Base-by-base conservation (phyloP, 352 stramenopile genomes). In the Phytopythium kandeliae region DNA sequence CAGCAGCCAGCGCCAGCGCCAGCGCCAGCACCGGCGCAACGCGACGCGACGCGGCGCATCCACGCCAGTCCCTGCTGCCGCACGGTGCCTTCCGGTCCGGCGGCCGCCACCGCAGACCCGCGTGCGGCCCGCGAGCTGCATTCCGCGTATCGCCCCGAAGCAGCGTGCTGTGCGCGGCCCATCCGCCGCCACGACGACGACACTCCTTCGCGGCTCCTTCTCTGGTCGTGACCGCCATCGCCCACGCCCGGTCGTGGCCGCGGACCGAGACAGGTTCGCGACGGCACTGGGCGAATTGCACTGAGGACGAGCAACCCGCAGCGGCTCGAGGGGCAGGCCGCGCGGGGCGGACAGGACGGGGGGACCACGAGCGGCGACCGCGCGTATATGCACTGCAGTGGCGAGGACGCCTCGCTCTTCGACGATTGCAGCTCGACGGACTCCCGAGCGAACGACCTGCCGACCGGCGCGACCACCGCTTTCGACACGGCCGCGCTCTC, bases 401-500 rank as follows among this genome's bases (percentile, higher is more conserved):
- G 44, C 33, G 33, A 13, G 7, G 21, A 24, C 47, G 21, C 24
- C 47, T 52, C 16, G n/a, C n/a, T n/a, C 31, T 52, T 34, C 21
- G 47, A 52, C 47, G 47, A 52, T n/a, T 22, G 12, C 33, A 54
- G 24, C 35, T 19, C 19, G 22, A 13, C 30, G 1, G 1, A 30
- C 3, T 41, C 33, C 13, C 28, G 19, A 19, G 31, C 17, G 28
- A 24, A 31, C 30, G 45, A 41, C 2, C 45, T 51, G 19, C 45
- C 45, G 45, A 51, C 30, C 4, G 45, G 45, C n/a, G 30, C n/a
- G 16, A 41, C 30, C 45, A 30, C 45, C 12, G 45, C 45, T 11
- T 51, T 51, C n/a, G 45, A 51, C 45, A 30, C 45, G 36, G 53
- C 63, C 22, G 65, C 66, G 38, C 55, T 70, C 35, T 74, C 65